Base-by-base conservation (phyloP, 371 early-diverging fungal genomes). In the Fennellomyces sp. region DNA sequence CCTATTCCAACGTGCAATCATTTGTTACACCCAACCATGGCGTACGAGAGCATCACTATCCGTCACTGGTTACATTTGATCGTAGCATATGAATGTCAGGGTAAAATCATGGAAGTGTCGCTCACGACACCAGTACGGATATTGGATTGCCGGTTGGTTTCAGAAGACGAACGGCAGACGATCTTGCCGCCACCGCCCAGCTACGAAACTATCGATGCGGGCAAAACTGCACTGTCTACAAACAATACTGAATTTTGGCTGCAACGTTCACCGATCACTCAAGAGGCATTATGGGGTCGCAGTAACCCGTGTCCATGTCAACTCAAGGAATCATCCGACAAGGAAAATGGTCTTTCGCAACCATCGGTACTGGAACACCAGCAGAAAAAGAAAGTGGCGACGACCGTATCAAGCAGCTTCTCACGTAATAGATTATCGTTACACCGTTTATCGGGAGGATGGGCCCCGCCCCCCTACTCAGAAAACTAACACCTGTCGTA, bases 171-270 rank as follows among this genome's bases (percentile, higher is more conserved):
- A 45, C 89, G 82, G 33, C 91, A 81, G 65, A 97, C 94, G 2
- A 90, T 85, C 41, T 88, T 88, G 38, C 91, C 89, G 15, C 97
- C 96, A 63, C 92, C 92, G 11, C 87, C 91, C 11, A 83, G 73
- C 19, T 81, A 74, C 85, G 45, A 45, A 45, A 45, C 45, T 10
- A 45, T 45, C 23, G 45, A 45, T 21, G 45, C 45, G 17, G 45
- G 45, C 5, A 72, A 74, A 13, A 26, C 26, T 19, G 35, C 59
- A 38, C 6, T 29, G n/a, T 56, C 57, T 0, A 30, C 45, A n/a
- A 23, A 13, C 5, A 31, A 27, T 23, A 41, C 26, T 10, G 23
- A 38, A 25, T 62, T 74, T 54, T 78, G 75, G 75, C 56, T 70
- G 27, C 78, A 78, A 52, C 61, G 75, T 15, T 64, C 65, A 31